A percentile compares a stretch with the other conserved stretches of the same genome.
These are phyloP conservation scores for Phytophthora tubulina DNA, from an alignment of 352 stramenopile species.

Conservation along the genomic window DNA sequence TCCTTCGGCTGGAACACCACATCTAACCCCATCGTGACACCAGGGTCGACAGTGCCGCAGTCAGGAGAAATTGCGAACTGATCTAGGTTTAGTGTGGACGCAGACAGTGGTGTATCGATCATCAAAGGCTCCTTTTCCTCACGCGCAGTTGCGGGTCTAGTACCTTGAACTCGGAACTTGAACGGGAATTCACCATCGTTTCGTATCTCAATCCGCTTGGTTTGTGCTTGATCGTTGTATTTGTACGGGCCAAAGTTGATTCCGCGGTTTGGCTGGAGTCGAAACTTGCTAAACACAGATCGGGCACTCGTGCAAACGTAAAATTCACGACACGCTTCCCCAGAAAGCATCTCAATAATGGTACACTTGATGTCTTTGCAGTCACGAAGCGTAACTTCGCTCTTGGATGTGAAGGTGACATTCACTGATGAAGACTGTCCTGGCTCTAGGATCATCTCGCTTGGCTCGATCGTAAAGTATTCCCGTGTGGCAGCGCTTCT, in stretches of 20 bases:
- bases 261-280: constrained; percentile 89
- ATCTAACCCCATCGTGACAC: constrained; percentile 72
- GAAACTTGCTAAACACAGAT: constrained; percentile 88
- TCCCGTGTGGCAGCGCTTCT: constrained; percentile 57
- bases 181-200: constrained; percentile 96
- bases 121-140: constrained; percentile 29
- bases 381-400: constrained; percentile 88
- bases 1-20: constrained; percentile 88
- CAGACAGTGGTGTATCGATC: constrained; percentile 52
- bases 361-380: constrained; percentile 94
- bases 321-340: constrained; percentile 92
- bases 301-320: constrained; percentile 77
- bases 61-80: constrained; percentile 88
- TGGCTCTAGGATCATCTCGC: constrained; percentile 79
- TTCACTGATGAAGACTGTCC: constrained; percentile 72
- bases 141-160: constrained; percentile 1
- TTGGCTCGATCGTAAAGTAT: constrained; percentile 87
- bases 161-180: constrained; percentile 76
- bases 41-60: constrained; percentile 87
- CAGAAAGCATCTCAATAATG: constrained; percentile 93
- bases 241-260: constrained; percentile 94
- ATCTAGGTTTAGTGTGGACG: constrained; percentile 58
- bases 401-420: constrained; percentile 82
- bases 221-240: constrained; percentile 85
- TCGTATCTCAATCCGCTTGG: constrained; percentile 88